Base-by-base conservation (phyloP, 1,284 basidiomycete genomes). In the Sporisorium scitamineum region DNA sequence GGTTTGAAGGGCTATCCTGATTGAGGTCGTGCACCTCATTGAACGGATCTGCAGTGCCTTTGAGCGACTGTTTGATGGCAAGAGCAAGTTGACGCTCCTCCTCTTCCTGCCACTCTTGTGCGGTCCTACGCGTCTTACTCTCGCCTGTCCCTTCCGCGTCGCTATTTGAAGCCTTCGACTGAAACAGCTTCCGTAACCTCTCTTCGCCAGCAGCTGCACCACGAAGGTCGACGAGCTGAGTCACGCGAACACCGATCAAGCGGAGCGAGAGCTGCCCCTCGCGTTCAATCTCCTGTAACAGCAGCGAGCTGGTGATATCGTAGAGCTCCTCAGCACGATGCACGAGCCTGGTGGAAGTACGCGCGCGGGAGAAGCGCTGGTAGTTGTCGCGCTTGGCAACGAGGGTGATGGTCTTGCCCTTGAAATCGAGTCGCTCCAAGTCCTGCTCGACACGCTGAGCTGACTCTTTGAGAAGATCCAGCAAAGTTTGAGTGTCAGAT, bases 341-440 rank as follows among this genome's bases (percentile, higher is more conserved):
- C 16, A 76, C 64, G 13, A 63, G 59, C 9, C 55, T 39, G 0
- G 63, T 71, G 6, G 60, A 64, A 6, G 79, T 77, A 14, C 53
- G 58, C 1, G 75, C 81, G 14, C 82, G 69, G 2, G 80, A 78
- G 56, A 84, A 84, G 34, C 82, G 82, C 70, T 78, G 76, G 42
- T 68, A 84, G 32, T 79, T 72, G 34, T 78, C 81, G 26, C 60
- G 57, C 61, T 84, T 84, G 55, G 80, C 80, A 2, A 80, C 72
- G 26, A 84, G 74, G 3, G 81, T 80, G 34, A 84, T 54, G 27
- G 78, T 84, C 63, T 79, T 78, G 26, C 41, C 83, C 24, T 76
- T 72, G 48, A 80, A 83, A 48, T 76, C 74, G 32, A 79, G 74
- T 26, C 65, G 54, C 31, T 73, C 72, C 16, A 84, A 65, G 47